Base-by-base conservation (phyloP, 1,284 basidiomycete species). In the Irpex sp. region DNA sequence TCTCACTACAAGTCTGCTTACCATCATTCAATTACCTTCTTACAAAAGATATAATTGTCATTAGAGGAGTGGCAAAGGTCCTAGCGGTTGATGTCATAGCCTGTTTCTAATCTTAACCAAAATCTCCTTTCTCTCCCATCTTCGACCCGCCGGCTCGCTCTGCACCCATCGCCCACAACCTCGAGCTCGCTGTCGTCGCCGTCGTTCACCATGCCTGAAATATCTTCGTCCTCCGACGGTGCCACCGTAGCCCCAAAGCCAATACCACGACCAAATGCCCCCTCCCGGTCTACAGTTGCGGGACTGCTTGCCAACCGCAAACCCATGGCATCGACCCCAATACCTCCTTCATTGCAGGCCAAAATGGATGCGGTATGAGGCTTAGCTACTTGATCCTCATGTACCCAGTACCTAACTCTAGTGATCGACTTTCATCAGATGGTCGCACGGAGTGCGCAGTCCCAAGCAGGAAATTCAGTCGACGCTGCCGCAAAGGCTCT, bases 331-430 rank as follows among this genome's bases (percentile, higher is more conserved):
- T 74, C 84, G 18, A 86, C 87, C 0, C 86, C 88, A 57, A 90
- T 96, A 64, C 95, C 96, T 0, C 93, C 95, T 0, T 85, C 87
- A 58, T 81, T 98, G 59, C 94, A 95, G 72, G 93, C 93, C 63
- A 97, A 96, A 79, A 91, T 98, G 85, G 91, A 91, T 58, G 92
- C 89, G 19, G 90, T 91, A 28, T 59, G 57, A 64, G 18, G 60
- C 58, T 63, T 62, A 16, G 14, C 21, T 62, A 45, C 36, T 52
- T 61, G 35, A 54, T 61, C 47, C 36, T 47, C 28, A 56, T 33
- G 28, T 33, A 33, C 28, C 28, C 28, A 33, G 28, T 33, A 33
- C 28, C 6, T 7, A 12, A 35, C 19, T 48, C 35, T 55, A 42
- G 48, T 53, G 51, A 47, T 33, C 58, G 51, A 54, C 58, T 36